phyloP scores from a whole-genome alignment of 2,329 filamentous ascomycete species.

The Triangularia setosa region DNA sequence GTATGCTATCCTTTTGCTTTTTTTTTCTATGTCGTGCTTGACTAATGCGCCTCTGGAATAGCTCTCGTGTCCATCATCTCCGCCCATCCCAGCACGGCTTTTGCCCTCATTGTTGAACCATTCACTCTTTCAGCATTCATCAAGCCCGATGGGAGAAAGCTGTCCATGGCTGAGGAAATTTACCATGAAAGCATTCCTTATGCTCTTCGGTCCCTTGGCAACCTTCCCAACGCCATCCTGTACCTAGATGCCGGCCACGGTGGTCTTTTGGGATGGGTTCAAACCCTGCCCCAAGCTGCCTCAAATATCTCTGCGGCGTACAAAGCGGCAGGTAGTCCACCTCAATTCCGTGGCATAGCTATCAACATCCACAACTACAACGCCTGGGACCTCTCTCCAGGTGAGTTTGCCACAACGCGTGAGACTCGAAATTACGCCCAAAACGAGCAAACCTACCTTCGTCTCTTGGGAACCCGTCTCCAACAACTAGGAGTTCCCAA shows the following conservation, averaged over 20 bases:
- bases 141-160: constrained; percentile 51
- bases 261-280: constrained; percentile 62
- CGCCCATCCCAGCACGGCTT: constrained; percentile 48
- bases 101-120: constrained; percentile 49
- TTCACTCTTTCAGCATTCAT: constrained; percentile 44
- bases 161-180: constrained; percentile 51
- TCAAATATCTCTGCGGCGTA: constrained; percentile 37
- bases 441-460: constrained; percentile 42
- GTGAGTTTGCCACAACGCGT: constrained; percentile 39
- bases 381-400: constrained; percentile 34
- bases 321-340: constrained; percentile 35
- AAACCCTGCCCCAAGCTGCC: constrained; percentile 44
- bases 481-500: constrained; percentile 37
- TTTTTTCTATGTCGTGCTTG: neutral
- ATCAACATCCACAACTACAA: constrained; percentile 41
- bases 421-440: constrained; percentile 39
- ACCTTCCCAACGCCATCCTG: constrained; percentile 59
- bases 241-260: constrained; percentile 62
- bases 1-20: constrained; percentile 23
- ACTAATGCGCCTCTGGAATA: constrained; percentile 2
- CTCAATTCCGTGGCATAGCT: constrained; percentile 36
- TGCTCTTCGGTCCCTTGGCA: constrained; percentile 47
- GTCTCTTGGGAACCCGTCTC: constrained; percentile 37
- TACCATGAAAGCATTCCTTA: constrained; percentile 55
- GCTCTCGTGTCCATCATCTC: constrained; percentile 50